Base-by-base conservation (phyloP, 768 basidiomycete species). In the Tulasnella sp. region DNA sequence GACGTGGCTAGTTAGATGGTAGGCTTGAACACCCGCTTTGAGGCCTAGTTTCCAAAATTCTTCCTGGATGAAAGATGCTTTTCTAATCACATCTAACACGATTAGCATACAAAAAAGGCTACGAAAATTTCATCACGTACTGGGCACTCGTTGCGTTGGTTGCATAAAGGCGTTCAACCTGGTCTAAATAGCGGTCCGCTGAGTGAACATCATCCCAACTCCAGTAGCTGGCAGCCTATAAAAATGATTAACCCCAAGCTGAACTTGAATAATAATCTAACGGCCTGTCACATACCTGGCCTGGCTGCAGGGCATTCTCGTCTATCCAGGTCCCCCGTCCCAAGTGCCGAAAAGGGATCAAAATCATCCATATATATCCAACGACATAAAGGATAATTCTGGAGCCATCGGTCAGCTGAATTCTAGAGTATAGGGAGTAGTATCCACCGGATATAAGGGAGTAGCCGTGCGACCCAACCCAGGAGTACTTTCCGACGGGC, bases 261-360 rank as follows among this genome's bases (percentile, higher is more conserved):
- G n/a, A n/a, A n/a, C n/a, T n/a, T n/a, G n/a, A n/a, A n/a, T n/a
- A n/a, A n/a, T n/a, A n/a, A n/a, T n/a, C n/a, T n/a, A n/a, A n/a
- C n/a, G n/a, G n/a, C n/a, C n/a, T n/a, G 15, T 4, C 37, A 65
- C 67, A 48, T 63, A 93, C 93, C 73, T 94, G 91, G 4, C 79
- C 83, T 8, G 96, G 93, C 65, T 93, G 89, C 17, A 99, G 70
- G 1, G 96, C 94, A 67, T 98, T 96, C 71, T 99, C 96, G 67
- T 94, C 91, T 49, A 94, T 84, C 66, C 90, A 94, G 7, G 82
- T 86, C 7, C 71, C 68, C 61, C 80, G 75, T 15, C 80, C 82
- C 4, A 93, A 73, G 0, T 70, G 70, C 4, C 80, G 72, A 11
- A 76, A 74, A 3, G 93, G 93, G 51, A 96, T 73, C 4, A 78